Conservation (phyloP, 805 yeast genomes). For the Lachancea kluyveri region DNA sequence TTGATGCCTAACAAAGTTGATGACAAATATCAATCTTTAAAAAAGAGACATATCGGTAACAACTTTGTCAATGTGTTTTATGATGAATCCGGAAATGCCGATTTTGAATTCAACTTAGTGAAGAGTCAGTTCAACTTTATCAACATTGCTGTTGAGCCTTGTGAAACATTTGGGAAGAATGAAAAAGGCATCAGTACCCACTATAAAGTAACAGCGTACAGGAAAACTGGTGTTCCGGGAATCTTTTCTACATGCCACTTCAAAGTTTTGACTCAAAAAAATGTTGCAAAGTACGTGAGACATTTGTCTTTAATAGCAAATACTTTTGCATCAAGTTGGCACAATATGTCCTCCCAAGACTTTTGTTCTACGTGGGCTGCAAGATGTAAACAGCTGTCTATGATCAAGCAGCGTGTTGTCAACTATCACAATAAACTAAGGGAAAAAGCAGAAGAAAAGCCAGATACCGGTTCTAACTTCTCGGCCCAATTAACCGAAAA, state of each 20-base stretch:
- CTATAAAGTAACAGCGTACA: constrained; percentile 57
- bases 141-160: constrained; percentile 72
- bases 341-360: constrained; percentile 22
- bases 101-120: constrained; percentile 62
- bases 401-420: constrained; percentile 4
- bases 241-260: constrained; percentile 70
- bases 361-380: constrained; percentile 18
- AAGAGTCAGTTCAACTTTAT: constrained; percentile 78
- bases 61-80: constrained; percentile 74
- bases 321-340: constrained; percentile 74
- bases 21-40: constrained; percentile 43
- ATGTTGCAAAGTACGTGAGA: constrained; percentile 58
- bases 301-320: constrained; percentile 60
- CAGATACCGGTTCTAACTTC: too few species aligned
- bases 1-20: constrained; percentile 57
- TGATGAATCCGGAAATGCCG: constrained; percentile 61
- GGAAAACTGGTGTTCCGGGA: constrained; percentile 69
- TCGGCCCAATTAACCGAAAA: too few species aligned
- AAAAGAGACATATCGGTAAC: constrained; percentile 84
- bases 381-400: constrained; percentile 5
- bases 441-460: too few species aligned
- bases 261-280: constrained; percentile 57
- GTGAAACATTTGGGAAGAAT: constrained; percentile 19
- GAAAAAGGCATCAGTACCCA: constrained; percentile 19
- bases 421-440: too few species aligned